Evolutionary conservation across 495 filamentous ascomycete genomes (phyloP), one percentile per base, ranked within the genome.

Genomic region (Lophium mytilinum): DNA sequence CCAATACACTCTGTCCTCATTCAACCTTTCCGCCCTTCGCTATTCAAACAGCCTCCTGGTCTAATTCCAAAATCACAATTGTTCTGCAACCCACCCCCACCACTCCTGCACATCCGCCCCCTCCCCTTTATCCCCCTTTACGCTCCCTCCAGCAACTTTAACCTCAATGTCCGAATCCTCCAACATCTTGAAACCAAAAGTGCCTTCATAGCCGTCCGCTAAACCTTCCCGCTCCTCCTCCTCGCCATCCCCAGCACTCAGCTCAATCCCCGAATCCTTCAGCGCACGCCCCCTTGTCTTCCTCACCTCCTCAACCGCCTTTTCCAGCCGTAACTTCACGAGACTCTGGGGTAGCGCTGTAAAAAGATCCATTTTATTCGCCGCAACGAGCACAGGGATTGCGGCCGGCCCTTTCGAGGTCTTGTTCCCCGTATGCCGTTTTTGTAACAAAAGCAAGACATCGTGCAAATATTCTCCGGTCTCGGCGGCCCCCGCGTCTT

Each of bases 361-460:
- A 69, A 98, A 98, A 11, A 97, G 74, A 69, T 98, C 93, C 50
- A 90, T 77, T 76, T 98, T 98, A 68, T 97, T 97, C 37, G 90
- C 91, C 4, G 88, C 91, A 39, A 98, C 72, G 17, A 97, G 72
- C 2, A 98, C 80, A 0, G 86, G 82, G 33, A 94, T 77, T 17
- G 82, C 78, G 14, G 78, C 70, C 0, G 82, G 80, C 1, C 78
- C 76, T 55, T 83, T 84, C 42, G 76, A 73, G 9, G 78, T 81
- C 60, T 80, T 77, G 36, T 71, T 77, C 11, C 66, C 72, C 12
- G 80, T 74, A n/a, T 82, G 77, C 6, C 86, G 79, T 69, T 84
- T 87, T 69, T 98, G 93, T 45, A 98, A 76, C 0, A 84, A 58
- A 4, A 96, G 75, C 10, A 98, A 78, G 3, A 91, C 72, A 54